Evolutionary conservation across 306 rosid genomes (phyloP), one percentile per base, ranked within the genome.

Genomic region (Castanea mollissima): DNA sequence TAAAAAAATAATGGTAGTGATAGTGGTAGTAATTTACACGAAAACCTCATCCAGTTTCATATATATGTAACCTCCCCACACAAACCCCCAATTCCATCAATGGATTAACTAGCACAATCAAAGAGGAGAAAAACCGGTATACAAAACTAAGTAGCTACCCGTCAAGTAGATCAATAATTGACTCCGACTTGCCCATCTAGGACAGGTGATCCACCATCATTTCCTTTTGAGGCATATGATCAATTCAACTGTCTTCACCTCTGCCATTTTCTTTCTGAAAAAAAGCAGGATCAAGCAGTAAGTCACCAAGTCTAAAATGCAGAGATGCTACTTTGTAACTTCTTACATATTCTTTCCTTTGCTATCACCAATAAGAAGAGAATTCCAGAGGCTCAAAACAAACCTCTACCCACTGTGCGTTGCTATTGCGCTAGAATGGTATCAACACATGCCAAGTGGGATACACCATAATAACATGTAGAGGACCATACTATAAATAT

Each of bases 231-330:
- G 31, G 69, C 67, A 70, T 75, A 54, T 80, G 69, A 77, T 55
- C 55, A 56, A 64, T 74, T 84, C 73, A 46, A 65, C 77, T 77
- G 65, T 76, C 57, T 85, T 91, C 89, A 93, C 83, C 97, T 90
- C 79, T 89, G 90, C 98, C 98, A 93, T 81, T 86, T 91, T 84
- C 90, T 93, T 87, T 93, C 98, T 93, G 98, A 77, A 87, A 81
- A 60, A 49, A 80, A 83, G 74, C 70, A 86, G 31, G 80, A 78
- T 73, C 56, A 79, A 83, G 75, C n/a, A 78, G 73, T 86, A 14
- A 84, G 86, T 56, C 63, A 71, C n/a, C 8, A 19, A 60, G 70
- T 73, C 15, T 71, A 11, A 69, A 62, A 62, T 52, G 57, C 55
- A 81, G 44, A 62, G 20, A n/a, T 38, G 55, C 60, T 31, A 35